Evolutionary conservation across 768 basidiomycete genomes (phyloP), one percentile per base, ranked within the genome.

Genomic region (Xerocomellus amylosporus): DNA sequence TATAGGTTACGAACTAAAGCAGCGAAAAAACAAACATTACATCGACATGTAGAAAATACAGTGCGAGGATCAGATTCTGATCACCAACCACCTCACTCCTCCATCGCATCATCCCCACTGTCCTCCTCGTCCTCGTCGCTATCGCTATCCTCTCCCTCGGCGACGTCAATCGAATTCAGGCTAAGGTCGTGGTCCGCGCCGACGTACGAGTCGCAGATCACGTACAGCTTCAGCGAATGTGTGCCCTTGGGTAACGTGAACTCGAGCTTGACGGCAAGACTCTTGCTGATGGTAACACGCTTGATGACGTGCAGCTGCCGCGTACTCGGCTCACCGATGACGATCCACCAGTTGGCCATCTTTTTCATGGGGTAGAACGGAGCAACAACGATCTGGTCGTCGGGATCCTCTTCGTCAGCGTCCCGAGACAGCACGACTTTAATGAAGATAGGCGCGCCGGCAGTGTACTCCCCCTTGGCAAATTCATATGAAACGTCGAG

Each of bases 321-420:
- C n/a, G 83, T 85, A 33, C 76, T 76, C 6, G 87, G 79, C 49
- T 95, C 90, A n/a, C 93, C 93, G 13, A 98, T 79, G 44, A 98
- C 94, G 33, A 98, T 80, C 95, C 95, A 98, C 96, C 95, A 98
- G 64, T 93, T 94, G 53, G 90, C 85, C 71, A 93, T 82, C 78
- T 98, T 98, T 72, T 87, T 88, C 50, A 74, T 77, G 0, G 96
- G 96, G 76, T 90, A 98, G 74, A 86, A 90, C 0, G 97, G 95
- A 1, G 97, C 96, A n/a, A 98, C 81, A 33, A 95, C 95, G 4
- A 75, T 76, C 66, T 93, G 89, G 61, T 92, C 87, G 55, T 83
- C 82, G 12, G 79, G 81, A 40, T 80, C 81, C 17, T 89, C 90
- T 34, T 88, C 84, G 56, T 94, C 92, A 2, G 80, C 84, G 51